Evolutionary conservation across 1,284 basidiomycete species (phyloP), one percentile per base, ranked within the genome.

Genomic region (Cryptococcus hybrid): DNA sequence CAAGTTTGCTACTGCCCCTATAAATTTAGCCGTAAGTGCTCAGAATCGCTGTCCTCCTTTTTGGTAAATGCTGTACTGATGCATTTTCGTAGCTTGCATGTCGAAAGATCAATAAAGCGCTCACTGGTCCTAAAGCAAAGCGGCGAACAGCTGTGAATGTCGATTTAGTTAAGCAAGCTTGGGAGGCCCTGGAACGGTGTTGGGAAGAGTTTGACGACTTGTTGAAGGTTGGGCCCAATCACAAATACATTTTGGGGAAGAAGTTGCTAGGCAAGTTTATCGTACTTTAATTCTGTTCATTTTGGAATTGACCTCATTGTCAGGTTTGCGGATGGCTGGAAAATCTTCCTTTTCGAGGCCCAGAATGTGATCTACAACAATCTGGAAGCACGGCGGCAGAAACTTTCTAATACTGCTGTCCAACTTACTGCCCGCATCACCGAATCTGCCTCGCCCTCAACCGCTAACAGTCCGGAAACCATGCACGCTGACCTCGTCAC

Each of bases 181-280:
- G 91, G 92, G 84, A 86, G 18, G 82, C 82, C n/a, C 82, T 94
- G 8, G 88, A 90, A 61, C 79, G 78, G 37, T 88, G 84, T 59
- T 92, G 89, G 89, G 83, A 87, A 47, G 88, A 90, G 55, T 86
- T 93, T 56, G 89, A 90, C 40, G 74, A 74, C 9, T 77, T 92
- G 52, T 47, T 40, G 42, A 67, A 67, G 24, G 81, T 67, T 40
- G 52, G n/a, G 30, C 15, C 34, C 34, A 35, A 35, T 24, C 30
- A 30, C 30, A 12, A 15, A 12, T 51, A 78, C 81, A 59, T 83
- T 44, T 80, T 83, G 12, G 78, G 36, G 84, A 87, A 60, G 86
- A 87, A 84, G 60, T 75, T 7, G 57, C 85, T 84, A 83, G 86
- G 87, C 68, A 66, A 81, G 75, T 50, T 47, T 51, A 52, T 30